Evolutionary conservation across 1,139 yeast species (phyloP), one percentile per base, ranked within the genome.

Genomic region (Chernovozyma aurita): DNA sequence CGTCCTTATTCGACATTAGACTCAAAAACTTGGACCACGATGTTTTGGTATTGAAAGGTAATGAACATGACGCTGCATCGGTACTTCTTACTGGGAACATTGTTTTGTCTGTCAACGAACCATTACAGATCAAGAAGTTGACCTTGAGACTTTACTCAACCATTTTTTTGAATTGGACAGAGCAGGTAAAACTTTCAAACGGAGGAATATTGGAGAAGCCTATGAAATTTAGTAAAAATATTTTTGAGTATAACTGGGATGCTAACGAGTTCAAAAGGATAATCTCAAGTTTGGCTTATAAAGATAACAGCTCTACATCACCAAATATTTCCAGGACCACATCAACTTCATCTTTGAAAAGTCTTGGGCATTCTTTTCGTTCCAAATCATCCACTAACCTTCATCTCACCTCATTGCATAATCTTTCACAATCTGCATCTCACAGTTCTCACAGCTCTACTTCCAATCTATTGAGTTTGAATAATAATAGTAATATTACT

Each of bases 161-260:
- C 2, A 52, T 87, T 32, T 65, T 79, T 36, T 54, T 85, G 35
- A 72, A 74, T 69, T 59, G 85, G 75, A 70, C 71, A 1, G 84
- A 79, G 12, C 59, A 61, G 5, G 61, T 65, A 34, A 66, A 63
- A 31, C 67, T 75, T 18, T 46, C 70, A 15, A 72, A 73, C 40
- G 79, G 78, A 0, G 41, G 59, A 1, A 47, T 59, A 3, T 59
- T 63, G 37, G 64, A 68, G 32, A 74, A 78, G 43, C 80, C 80
- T 13, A 63, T 68, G 42, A 70, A 76, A 40, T 84, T 74, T 50
- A 85, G 81, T 39, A 78, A 76, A 46, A 70, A 76, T 34, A 59
- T 90, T 14, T 90, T 73, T 54, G 95, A 86, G 51, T 80, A 85
- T 51, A 68, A 63, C 30, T 87, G 95, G 95, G 86, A 83, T 46